Conservation (phyloP, 768 basidiomycete species). For the Ramaria sp. region DNA sequence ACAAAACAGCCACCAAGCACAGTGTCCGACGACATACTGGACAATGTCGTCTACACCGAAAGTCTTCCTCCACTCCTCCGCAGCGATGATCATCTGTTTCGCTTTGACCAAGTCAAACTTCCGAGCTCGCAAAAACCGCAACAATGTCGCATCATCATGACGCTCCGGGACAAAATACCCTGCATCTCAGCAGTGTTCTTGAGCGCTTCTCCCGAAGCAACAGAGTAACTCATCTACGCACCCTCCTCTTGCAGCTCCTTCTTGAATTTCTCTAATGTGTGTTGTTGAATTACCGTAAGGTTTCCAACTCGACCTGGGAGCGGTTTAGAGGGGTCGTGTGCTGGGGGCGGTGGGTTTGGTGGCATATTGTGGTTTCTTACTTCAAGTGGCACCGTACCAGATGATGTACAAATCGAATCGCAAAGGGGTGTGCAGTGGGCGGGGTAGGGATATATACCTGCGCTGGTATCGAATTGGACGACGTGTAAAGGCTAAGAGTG, state of each 20-base stretch:
- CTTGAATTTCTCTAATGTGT: constrained; percentile 60
- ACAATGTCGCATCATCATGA: constrained; percentile 61
- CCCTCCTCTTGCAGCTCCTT: constrained; percentile 51
- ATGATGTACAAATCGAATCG: not conserved
- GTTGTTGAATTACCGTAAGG: constrained; percentile 48
- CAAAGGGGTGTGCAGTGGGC: not conserved
- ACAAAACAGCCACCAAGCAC: not conserved
- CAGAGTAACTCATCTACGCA: not conserved
- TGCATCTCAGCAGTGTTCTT: not conserved
- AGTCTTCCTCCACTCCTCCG: constrained; percentile 85
- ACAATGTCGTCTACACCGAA: constrained; percentile 71
- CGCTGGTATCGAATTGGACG: not conserved
- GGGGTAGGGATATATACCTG: not conserved
- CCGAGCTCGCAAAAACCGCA: constrained; percentile 85
- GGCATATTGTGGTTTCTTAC: not conserved
- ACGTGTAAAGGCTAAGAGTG: no score
- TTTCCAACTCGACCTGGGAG: constrained; percentile 74
- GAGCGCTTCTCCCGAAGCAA: not conserved
- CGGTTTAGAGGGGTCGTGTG: constrained; percentile 28
- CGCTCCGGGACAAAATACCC: constrained; percentile 43
- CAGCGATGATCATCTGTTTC: constrained; percentile 72
- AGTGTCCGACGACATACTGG: constrained; percentile 32
- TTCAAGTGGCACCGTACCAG: not conserved
- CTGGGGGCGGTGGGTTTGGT: not conserved
- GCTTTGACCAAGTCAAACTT: constrained; percentile 80